Percentiles rank a stretch among this genome's conserved stretches.
These are phyloP conservation scores for Lepiota brunneoincarnata DNA, from an alignment of 768 basidiomycete species.

Conservation along the genomic window DNA sequence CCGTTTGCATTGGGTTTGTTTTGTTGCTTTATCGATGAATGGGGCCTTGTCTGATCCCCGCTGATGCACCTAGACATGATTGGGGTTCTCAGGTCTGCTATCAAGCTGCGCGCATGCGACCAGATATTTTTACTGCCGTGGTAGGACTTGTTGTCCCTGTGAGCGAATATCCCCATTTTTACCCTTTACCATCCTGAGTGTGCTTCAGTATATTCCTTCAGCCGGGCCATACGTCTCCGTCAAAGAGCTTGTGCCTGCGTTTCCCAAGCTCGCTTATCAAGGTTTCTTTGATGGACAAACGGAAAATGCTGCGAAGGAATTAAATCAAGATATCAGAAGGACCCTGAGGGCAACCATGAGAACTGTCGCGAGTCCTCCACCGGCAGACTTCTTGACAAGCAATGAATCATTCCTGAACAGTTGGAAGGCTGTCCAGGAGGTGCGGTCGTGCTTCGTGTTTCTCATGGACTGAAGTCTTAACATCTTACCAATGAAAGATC, in stretches of 20 bases:
- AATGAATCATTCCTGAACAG: conserved; percentile 48
- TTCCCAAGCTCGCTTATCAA: conserved; percentile 63
- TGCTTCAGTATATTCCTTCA: conserved; percentile 56
- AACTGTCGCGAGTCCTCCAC: conserved; percentile 52
- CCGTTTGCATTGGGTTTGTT: conserved; percentile 62
- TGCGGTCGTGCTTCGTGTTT: conserved; percentile 13
- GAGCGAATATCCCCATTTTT: conserved; percentile 16
- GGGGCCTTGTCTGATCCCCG: background rate
- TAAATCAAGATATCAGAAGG: conserved; percentile 54
- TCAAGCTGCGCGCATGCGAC: conserved; percentile 65
- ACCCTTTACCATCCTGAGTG: background rate
- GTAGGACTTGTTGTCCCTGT: conserved; percentile 63
- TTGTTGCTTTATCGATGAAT: background rate
- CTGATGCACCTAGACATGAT: conserved; percentile 46
- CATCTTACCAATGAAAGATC: conserved; percentile 37
- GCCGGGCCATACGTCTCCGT: conserved; percentile 46
- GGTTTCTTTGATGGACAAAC: conserved; percentile 56
- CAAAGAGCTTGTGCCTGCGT: conserved; percentile 30
- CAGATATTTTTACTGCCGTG: conserved; percentile 60
- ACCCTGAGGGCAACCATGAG: conserved; percentile 57
- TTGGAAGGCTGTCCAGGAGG: conserved; percentile 46
- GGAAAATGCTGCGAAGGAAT: conserved; percentile 45
- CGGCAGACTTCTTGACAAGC: conserved; percentile 50
- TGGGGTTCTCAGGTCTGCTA: conserved; percentile 72
- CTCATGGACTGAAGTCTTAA: background rate